Evolutionary conservation across 2,329 filamentous ascomycete species (phyloP).

Genomic region (Claviceps sp.): DNA sequence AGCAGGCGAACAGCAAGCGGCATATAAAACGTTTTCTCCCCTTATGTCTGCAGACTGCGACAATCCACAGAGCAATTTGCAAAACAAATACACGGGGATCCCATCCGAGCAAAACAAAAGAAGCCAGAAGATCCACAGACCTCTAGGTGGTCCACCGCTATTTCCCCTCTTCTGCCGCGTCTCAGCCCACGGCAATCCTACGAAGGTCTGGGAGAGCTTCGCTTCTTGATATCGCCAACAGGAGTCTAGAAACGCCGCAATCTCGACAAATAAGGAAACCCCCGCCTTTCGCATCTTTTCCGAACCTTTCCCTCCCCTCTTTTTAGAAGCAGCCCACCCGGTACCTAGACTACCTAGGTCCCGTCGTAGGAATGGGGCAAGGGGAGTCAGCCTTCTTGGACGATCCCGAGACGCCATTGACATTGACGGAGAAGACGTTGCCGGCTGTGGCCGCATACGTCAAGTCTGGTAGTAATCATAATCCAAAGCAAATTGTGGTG

Average conservation of each 20-base stretch:
- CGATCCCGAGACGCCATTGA: constrained; percentile 48
- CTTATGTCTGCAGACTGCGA: too few relatives aligned
- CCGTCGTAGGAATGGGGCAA: constrained; percentile 62
- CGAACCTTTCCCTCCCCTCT: constrained; percentile 14
- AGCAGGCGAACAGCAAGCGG: too few relatives aligned
- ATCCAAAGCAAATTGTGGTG: constrained; percentile 63
- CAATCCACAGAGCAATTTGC: too few relatives aligned
- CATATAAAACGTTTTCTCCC: too few relatives aligned
- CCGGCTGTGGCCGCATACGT: constrained; percentile 71
- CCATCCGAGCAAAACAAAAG: too few relatives aligned
- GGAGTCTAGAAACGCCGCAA: constrained; percentile 11
- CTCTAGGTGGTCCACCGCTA: too few relatives aligned
- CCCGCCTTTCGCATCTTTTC: constrained; percentile 5
- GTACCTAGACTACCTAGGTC: constrained; percentile 8
- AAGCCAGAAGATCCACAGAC: too few relatives aligned
- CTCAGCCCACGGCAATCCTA: too few relatives aligned
- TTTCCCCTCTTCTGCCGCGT: too few relatives aligned
- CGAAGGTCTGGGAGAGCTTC: too few relatives aligned
- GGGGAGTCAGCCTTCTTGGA: constrained; percentile 56
- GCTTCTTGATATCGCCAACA: not conserved
- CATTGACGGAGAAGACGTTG: constrained; percentile 55
- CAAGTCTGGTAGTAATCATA: constrained; percentile 22
- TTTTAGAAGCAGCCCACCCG: not conserved
- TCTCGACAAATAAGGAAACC: constrained; percentile 17
- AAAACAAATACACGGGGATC: too few relatives aligned